Conservation (phyloP, 2,329 filamentous ascomycete species). For the Pestalotiopsis sp. region DNA sequence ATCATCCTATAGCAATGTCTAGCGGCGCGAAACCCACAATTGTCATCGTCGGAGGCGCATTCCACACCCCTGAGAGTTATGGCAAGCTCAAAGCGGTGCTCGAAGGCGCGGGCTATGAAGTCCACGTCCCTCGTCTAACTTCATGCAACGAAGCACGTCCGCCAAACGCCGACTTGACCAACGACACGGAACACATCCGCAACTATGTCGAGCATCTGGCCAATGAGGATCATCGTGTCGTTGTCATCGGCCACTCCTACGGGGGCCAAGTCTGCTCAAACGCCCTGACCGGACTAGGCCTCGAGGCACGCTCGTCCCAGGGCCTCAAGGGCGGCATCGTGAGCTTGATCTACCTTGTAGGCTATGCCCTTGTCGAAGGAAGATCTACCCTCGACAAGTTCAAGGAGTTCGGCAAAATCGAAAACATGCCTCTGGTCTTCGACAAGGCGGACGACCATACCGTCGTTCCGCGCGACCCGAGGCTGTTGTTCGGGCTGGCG, state of each 20-base stretch:
- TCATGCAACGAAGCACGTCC: background rate
- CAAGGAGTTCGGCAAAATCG: background rate
- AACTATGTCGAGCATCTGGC: background rate
- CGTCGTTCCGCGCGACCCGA: background rate
- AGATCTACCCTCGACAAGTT: background rate
- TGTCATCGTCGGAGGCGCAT: background rate
- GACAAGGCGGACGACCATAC: background rate
- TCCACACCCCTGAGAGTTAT: background rate
- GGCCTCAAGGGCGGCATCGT: background rate
- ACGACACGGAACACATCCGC: background rate
- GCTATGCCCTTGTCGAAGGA: background rate
- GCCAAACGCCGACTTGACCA: background rate
- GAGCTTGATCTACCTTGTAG: background rate
- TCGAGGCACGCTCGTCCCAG: background rate
- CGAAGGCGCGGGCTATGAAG: background rate
- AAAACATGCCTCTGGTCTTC: background rate
- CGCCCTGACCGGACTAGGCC: background rate
- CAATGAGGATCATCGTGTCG: background rate
- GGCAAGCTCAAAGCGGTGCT: background rate
- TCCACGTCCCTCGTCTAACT: background rate
- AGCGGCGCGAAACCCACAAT: background rate
- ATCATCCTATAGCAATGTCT: background rate
- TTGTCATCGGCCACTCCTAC: background rate
- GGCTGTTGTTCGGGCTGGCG: background rate
- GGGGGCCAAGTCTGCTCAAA: background rate